Base-by-base conservation (phyloP, 2,329 filamentous ascomycete genomes). In the Hymenoscyphus scutula region DNA sequence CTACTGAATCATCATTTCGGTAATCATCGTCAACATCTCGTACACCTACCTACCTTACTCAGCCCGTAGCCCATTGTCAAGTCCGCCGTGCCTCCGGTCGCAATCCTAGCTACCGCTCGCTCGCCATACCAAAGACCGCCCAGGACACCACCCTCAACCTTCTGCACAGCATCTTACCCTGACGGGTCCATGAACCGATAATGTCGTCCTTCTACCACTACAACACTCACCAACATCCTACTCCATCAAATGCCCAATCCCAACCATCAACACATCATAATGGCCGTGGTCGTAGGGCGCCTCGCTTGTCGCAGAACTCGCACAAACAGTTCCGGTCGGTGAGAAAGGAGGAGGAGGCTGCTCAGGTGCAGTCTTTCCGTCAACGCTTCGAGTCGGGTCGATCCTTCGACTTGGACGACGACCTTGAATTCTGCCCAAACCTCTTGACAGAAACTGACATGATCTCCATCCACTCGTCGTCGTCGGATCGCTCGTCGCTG, bases 381-480 rank as follows among this genome's bases (percentile, higher is more conserved):
- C 86, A 86, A 69, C 89, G 92, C 74, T 96, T 96, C 71, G 93
- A 98, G 79, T 90, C 92, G 67, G 92, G 91, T 64, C 87, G 92
- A 64, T 97, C 93, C 10, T 98, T 98, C 74, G 94, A 98, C 71
- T 84, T 98, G 66, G 94, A 97, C 74, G 94, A 98, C 75, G 94
- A 98, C 76, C 84, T 97, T 79, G 89, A 97, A 77, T 98, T 98
- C 78, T 97, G 93, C 79, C 94, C 94, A 67, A 88, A 89, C 75
- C 84, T 98, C 70, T 82, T 98, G 80, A 96, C 92, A 38, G 93
- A 97, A 67, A 71, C 56, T 55, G 68, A 97, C 91, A 81, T 96
- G 75, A 89, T 93, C 72, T 97, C 92, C 61, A 96, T 97, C 69
- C 91, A 94, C 78, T 96, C 92, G 64, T 87, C 89, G 38, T 86